Conservation (phyloP, 169 alveolate species). For the Plasmodium chabaudi region DNA sequence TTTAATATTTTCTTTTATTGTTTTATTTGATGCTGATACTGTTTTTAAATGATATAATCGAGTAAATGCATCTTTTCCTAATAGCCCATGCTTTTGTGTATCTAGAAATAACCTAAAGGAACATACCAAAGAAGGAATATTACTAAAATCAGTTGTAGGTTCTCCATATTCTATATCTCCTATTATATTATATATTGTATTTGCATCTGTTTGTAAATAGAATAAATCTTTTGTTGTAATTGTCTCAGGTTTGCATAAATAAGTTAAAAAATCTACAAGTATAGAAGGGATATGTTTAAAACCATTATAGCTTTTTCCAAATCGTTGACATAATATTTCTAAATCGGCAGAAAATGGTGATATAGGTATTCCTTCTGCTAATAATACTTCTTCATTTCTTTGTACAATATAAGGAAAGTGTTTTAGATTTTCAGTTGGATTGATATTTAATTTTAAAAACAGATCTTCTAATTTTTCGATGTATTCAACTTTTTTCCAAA, state of each 20-base stretch:
- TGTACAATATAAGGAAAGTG: conserved; percentile 85
- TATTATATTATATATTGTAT: conserved; percentile 77
- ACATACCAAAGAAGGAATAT: conserved; percentile 79
- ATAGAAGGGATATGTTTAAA: conserved; percentile 83
- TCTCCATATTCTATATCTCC: conserved; percentile 79
- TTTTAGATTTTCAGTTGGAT: conserved; percentile 76
- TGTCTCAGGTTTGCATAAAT: conserved; percentile 73
- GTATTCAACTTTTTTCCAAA: conserved; percentile 80
- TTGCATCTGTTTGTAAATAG: conserved; percentile 79
- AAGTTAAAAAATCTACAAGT: conserved; percentile 71
- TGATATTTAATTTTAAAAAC: conserved; percentile 76
- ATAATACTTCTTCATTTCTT: conserved; percentile 82
- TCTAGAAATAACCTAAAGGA: conserved; percentile 80
- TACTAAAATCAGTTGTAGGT: conserved; percentile 77
- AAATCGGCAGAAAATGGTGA: conserved; percentile 84
- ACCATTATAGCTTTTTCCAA: conserved; percentile 80
- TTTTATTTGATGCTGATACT: conserved; percentile 53
- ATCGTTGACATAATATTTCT: conserved; percentile 79
- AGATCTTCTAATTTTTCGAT: conserved; percentile 81
- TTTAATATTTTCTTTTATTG: conserved; percentile 21
- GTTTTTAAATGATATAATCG: conserved; percentile 56
- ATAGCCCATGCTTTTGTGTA: conserved; percentile 81
- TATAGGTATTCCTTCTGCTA: conserved; percentile 80
- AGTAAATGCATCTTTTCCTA: conserved; percentile 77
- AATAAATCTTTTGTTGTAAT: conserved; percentile 80